A percentile compares a stretch with the other conserved stretches of the same genome.
Conservation (phyloP, 495 filamentous ascomycete genomes). For the Neurospora sp. region DNA sequence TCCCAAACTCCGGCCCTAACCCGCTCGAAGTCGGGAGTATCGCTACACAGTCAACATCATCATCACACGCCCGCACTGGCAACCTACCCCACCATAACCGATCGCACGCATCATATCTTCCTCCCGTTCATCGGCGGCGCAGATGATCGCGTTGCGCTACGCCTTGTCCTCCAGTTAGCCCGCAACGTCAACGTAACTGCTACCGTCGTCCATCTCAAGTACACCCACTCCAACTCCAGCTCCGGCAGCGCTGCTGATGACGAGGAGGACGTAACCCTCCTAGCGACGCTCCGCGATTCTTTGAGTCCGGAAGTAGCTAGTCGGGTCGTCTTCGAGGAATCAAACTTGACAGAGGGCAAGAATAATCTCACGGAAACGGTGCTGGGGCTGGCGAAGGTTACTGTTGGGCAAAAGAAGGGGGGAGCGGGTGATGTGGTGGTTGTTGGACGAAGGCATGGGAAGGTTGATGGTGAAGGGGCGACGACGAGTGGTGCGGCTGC, state of each 20-base stretch:
- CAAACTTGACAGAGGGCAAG: conserved; percentile 17
- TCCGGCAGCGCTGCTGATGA: conserved; percentile 2
- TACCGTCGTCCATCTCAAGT: conserved; percentile 50
- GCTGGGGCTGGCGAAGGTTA: conserved; percentile 38
- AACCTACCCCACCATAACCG: conserved; percentile 34
- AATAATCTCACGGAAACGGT: conserved; percentile 16
- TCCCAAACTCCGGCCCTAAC: too few species aligned
- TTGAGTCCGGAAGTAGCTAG: conserved; percentile 38
- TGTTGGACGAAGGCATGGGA: conserved; percentile 49
- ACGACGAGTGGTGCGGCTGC: background rate
- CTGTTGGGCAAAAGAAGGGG: conserved; percentile 48
- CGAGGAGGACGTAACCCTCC: conserved; percentile 54
- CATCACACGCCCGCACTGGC: conserved; percentile 18
- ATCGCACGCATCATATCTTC: conserved; percentile 77
- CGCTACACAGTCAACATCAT: conserved; percentile 44
- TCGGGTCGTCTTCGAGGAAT: conserved; percentile 51
- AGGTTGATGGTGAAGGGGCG: too few species aligned
- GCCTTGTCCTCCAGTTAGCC: conserved; percentile 71
- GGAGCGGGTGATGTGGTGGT: conserved; percentile 77
- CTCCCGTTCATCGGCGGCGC: conserved; percentile 77
- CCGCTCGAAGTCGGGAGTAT: conserved; percentile 46
- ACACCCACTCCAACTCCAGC: conserved; percentile 1
- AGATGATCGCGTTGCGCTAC: conserved; percentile 75
- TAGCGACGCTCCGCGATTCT: conserved; percentile 52
- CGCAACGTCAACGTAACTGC: conserved; percentile 67